phyloP scores from a whole-genome alignment of 306 rosid genomes.

The Hippophae rhamnoides region DNA sequence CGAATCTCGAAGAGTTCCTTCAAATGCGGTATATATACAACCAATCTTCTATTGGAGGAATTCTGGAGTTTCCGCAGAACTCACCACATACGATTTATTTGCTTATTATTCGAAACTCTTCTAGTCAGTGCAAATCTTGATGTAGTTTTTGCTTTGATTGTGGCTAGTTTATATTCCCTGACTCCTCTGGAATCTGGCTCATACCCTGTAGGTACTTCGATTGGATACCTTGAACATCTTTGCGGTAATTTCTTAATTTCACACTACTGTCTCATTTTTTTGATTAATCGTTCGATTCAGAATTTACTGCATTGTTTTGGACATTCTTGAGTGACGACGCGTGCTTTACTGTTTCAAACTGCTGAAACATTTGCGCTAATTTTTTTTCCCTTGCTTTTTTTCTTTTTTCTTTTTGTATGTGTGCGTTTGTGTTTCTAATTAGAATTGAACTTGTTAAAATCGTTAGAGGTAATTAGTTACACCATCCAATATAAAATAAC shows the following conservation, averaged over 20 bases:
- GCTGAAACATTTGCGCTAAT: too few species aligned
- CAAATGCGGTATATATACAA: constrained; percentile 31
- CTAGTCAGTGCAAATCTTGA: background rate
- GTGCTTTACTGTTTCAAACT: too few species aligned
- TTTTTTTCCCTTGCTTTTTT: background rate
- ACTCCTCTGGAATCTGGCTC: constrained; percentile 60
- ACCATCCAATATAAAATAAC: background rate
- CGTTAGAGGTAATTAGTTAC: background rate
- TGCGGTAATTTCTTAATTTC: constrained; percentile 34
- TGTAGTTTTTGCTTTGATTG: background rate
- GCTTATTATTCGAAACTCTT: background rate
- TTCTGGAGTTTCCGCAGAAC: constrained; percentile 18
- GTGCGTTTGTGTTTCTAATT: too few species aligned
- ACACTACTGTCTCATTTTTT: too few species aligned
- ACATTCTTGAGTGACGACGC: too few species aligned
- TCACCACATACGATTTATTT: constrained; percentile 23
- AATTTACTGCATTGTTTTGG: too few species aligned
- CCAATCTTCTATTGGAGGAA: constrained; percentile 24
- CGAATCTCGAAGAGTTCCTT: constrained; percentile 37
- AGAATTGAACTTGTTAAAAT: background rate
- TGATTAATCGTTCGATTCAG: too few species aligned
- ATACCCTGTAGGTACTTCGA: constrained; percentile 84
- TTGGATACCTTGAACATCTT: constrained; percentile 68
- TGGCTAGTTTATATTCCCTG: constrained; percentile 19
- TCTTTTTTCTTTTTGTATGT: background rate